Evolutionary conservation across 2,329 filamentous ascomycete genomes (phyloP), one percentile per base, ranked within the genome.

Genomic region (Ceratocystis eucalypticola): DNA sequence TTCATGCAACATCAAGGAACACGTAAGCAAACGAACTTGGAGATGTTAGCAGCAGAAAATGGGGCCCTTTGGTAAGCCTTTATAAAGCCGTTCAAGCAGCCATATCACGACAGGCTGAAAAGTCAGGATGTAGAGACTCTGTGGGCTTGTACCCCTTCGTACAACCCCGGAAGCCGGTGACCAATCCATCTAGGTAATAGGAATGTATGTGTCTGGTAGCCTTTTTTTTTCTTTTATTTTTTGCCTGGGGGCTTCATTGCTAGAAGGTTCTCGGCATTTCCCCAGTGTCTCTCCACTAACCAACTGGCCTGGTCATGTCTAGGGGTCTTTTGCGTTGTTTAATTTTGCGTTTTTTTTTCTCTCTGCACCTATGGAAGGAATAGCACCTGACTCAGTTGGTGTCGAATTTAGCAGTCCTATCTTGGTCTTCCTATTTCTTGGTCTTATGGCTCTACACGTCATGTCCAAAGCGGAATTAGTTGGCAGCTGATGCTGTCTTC

Each of bases 251-350:
- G 3, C 22, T 48, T 48, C 46, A 22, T 22, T n/a, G 46, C 46
- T 48, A 17, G 46, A 48, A 48, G 46, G 46, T 48, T 48, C 46
- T 48, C 46, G 20, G 46, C 46, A n/a, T 22, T 48, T 22, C 48
- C 48, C 20, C 22, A 15, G 15, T 12, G 10, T 57, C 48, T 50
- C 15, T 6, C 46, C 46, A 50, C 17, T 50, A 7, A 7, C n/a
- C 46, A 22, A 50, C 10, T 7, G 17, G 22, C 12, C 50, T 55
- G 8, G 50, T 6, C 15, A 41, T 57, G 28, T 12, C n/a, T 15
- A 57, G 17, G 53, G 53, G 53, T 57, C 53, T 57, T 57, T 57
- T 57, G 25, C 37, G 37, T 57, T 57, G 48, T 53, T 20, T 53
- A 41, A 41, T n/a, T 53, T 53, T 53, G 20, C 6, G n/a, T 25